Evolutionary conservation across 805 yeast species (phyloP), one percentile per base, ranked within the genome.

Genomic region (Wickerhamiella hasegawae): DNA sequence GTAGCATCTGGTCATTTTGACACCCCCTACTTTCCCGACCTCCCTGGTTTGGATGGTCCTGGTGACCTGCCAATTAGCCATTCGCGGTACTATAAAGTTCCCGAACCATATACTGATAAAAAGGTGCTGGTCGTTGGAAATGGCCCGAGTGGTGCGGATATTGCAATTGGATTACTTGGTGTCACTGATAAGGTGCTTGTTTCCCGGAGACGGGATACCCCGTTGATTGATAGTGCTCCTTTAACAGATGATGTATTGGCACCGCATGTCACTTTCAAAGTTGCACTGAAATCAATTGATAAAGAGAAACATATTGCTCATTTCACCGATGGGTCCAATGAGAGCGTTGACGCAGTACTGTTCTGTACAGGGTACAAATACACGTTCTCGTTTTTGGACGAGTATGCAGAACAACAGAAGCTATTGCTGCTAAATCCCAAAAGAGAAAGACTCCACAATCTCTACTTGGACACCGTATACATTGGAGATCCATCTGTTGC

Each of bases 291-390:
- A 17, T 18, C 18, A 14, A 28, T 17, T 28, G 18, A 8, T 19
- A 9, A 28, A 10, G 18, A 14, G 9, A 6, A 5, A 6, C 23
- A 36, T 35, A 51, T 69, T 31, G 52, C 47, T 5, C 36, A 40
- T 4, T 68, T 75, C 38, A 59, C 45, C 3, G 71, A 71, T 42
- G 83, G 77, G 2, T 43, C 53, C 3, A 51, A 45, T 2, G 44
- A 45, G 1, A 60, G 60, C 25, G 66, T 78, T 28, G 85, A 79
- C 41, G 47, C 49, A 17, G 58, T 81, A 8, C 58, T 80, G 8
- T 77, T 73, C 51, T 78, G 81, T 33, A 80, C 93, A 0, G 93
- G 93, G 1, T 81, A 78, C 52, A 58, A 71, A 31, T 73, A 73
- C 47, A 66, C 71, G 25, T 61, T 69, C 37, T 90, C 92, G 16